Percentiles rank a stretch among this genome's conserved stretches.
phyloP scores from a whole-genome alignment of 129 eudicot genomes.

The Deinandra increscens region DNA sequence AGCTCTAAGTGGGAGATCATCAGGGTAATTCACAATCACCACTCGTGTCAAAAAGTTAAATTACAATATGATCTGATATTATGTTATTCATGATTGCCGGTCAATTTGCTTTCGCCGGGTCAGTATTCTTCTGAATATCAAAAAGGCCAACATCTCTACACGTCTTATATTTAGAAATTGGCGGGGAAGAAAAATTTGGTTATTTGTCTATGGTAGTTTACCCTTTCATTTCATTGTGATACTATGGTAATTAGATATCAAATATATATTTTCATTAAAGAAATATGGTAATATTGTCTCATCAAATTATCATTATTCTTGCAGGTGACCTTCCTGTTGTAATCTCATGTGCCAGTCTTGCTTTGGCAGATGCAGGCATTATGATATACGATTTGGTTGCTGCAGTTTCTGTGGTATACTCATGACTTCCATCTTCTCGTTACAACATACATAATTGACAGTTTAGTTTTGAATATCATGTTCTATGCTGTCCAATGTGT shows the following conservation, averaged over 20 bases:
- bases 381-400: slow-evolving; percentile 88
- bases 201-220: background rate
- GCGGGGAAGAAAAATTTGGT: background rate
- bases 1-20: too few relatives aligned
- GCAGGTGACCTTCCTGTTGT: slow-evolving; percentile 97
- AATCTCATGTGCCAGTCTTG: slow-evolving; percentile 94
- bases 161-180: background rate
- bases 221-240: slow-evolving; percentile 8
- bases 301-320: background rate
- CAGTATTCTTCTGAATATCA: too few relatives aligned
- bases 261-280: background rate
- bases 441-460: too few relatives aligned
- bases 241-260: background rate
- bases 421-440: too few relatives aligned
- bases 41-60: too few relatives aligned
- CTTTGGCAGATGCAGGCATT: slow-evolving; percentile 97
- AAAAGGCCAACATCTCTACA: too few relatives aligned
- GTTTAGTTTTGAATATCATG: too few relatives aligned
- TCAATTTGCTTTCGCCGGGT: too few relatives aligned
- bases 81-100: too few relatives aligned
- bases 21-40: too few relatives aligned
- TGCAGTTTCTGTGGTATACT: slow-evolving; percentile 88
- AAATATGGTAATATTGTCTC: background rate
- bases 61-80: too few relatives aligned
- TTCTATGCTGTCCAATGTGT: too few relatives aligned